Conservation (phyloP, 2,329 filamentous ascomycete species). For the Septoria linicola region DNA sequence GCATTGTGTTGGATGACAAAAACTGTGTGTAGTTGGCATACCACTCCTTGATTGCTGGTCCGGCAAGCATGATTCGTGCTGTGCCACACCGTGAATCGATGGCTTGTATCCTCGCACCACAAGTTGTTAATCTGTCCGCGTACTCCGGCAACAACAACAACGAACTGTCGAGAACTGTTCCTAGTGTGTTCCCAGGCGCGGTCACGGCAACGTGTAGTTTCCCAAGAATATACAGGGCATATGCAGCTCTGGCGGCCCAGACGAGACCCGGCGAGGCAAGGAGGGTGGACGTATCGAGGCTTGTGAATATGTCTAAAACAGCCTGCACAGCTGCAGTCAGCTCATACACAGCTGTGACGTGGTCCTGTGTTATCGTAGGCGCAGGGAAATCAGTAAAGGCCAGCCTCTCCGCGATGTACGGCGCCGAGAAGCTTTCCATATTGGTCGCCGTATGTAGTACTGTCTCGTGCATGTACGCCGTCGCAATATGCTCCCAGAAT, state of each 20-base stretch:
- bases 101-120: conserved; percentile 8
- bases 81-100: conserved; percentile 23
- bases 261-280: conserved; percentile 29
- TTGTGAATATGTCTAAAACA: conserved; percentile 27
- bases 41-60: conserved; percentile 24
- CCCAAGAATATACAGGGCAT: conserved; percentile 30
- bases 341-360: conserved; percentile 29
- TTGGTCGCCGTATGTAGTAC: conserved; percentile 36
- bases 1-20: conserved; percentile 7
- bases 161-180: conserved; percentile 29
- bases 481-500: conserved; percentile 31
- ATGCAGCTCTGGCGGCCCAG: conserved; percentile 28
- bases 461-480: conserved; percentile 33
- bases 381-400: conserved; percentile 32
- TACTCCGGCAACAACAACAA: conserved; percentile 31
- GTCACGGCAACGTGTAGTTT: conserved; percentile 33
- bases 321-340: conserved; percentile 27
- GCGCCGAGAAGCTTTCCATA: conserved; percentile 33
- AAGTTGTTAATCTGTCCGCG: conserved; percentile 26
- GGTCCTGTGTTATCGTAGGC: conserved; percentile 28
- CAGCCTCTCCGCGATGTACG: conserved; percentile 33
- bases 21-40: conserved; percentile 23
- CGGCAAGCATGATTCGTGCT: conserved; percentile 24
- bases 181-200: conserved; percentile 30
- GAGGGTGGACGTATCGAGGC: conserved; percentile 18